Evolutionary conservation across 2,329 filamentous ascomycete genomes (phyloP), one percentile per base, ranked within the genome.

Genomic region (Mariannaea elegans): DNA sequence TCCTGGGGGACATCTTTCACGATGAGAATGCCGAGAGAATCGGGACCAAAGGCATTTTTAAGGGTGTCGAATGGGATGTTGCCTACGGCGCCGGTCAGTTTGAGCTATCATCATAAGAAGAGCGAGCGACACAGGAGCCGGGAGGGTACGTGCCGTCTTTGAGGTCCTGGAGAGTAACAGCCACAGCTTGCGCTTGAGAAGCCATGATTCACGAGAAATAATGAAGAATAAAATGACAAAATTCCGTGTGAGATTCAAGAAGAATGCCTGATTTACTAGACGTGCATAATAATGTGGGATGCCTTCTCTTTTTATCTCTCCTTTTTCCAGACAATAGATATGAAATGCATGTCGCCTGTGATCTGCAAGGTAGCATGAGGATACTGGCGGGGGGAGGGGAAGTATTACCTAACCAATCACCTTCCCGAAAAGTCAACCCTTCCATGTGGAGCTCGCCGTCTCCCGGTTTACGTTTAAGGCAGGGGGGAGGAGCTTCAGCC

Each of bases 1-100:
- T 87, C 81, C 6, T 82, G 63, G 0, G 93, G 92, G 0, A 98
- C 86, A 73, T 93, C 92, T 73, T 91, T 93, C 46, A 99, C 94
- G n/a, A 98, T 81, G 55, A 99, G 89, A 51, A 99, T 97, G 0
- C 95, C 95, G 12, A 98, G 82, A 2, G 93, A 97, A 23, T 91
- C 87, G 2, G 94, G 93, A 0, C 95, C 95, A 73, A 99, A 98
- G 0, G 95, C 95, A 67, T 90, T 77, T 69, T 91, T 86, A 10
- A 95, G 82, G 0, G 85, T 85, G 56, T 86, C 83, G 51, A 92
- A 90, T 1, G 90, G 82, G 44, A 94, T 82, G 57, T 83, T 84
- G 18, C 87, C 90, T 92, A 64, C 39, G 52, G 34, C 46, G 5
- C 27, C 65, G 38, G 36, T 68, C 59, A 67, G 41, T 24, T 46